A percentile compares a stretch with the other conserved stretches of the same genome.
Evolutionary conservation across 345 rosid species (phyloP).

Genomic region (Rhodomyrtus tomentosa): DNA sequence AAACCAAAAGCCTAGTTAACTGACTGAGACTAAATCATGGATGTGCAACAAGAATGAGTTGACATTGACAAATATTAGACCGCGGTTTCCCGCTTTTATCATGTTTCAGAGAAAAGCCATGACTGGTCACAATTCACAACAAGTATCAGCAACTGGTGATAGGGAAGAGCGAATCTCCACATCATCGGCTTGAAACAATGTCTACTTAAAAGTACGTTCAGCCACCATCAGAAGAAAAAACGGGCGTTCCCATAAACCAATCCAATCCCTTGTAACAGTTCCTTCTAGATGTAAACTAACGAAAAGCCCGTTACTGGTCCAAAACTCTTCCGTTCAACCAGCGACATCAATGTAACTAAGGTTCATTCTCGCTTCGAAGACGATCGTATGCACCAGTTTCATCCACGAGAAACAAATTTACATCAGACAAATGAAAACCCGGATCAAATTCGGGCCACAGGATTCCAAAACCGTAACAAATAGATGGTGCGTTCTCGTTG

Average conservation of each 20-base stretch:
- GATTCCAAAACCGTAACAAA: background rate
- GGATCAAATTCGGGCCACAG: background rate
- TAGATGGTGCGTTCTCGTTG: background rate
- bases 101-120: background rate
- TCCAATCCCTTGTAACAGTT: background rate
- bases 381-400: background rate
- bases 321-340: background rate
- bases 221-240: background rate
- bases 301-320: background rate
- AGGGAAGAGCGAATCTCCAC: background rate
- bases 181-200: background rate
- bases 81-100: background rate
- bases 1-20: background rate
- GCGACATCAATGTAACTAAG: background rate
- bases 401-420: background rate
- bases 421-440: background rate
- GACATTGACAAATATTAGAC: background rate
- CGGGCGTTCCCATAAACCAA: background rate
- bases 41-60: background rate
- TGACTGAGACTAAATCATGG: background rate
- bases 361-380: background rate
- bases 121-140: background rate
- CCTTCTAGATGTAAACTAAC: background rate
- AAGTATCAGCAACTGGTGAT: background rate
- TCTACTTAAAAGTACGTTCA: background rate